Evolutionary conservation across 129 eudicot genomes (phyloP), one percentile per base, ranked within the genome.

Genomic region (Flaveria brownii): DNA sequence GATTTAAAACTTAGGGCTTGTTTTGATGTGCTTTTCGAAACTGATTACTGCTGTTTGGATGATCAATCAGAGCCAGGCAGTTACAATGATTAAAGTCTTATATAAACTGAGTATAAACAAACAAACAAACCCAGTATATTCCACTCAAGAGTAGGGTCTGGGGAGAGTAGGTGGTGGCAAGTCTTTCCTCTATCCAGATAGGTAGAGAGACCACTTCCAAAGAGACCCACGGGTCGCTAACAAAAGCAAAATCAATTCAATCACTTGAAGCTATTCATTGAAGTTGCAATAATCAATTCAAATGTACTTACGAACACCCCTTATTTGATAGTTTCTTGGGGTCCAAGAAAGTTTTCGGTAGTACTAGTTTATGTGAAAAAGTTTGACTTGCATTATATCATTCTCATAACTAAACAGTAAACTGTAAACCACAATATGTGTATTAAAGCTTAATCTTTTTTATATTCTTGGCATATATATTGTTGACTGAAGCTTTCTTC

Each of bases 1-100:
- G 18, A 50, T 33, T 2, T 23, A 16, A 78, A 79, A 79, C 72
- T 51, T 57, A 66, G 80, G 73, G 51, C 0, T 6, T 65, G 73
- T 51, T 65, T 65, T 0, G 15, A 43, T 64, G 39, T 75, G 52
- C 41, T 64, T 5, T 76, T 51, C 20, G 41, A 33, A 28, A 20
- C 60, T 65, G 52, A 49, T 64, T 76, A 13, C 33, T 50, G 41
- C 43, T 23, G 52, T 39, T 70, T 16, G 45, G 54, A 49, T 70
- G 23, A 69, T 69, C 14, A 13, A 47, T 64, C 47, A 64, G 46
- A 28, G 8, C 39, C 15, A n/a, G 26, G 20, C 33, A 26, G 7
- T 62, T 6, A 28, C 9, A 46, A n/a, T 16, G 64, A 57, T 57
- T 20, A 22, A 57, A 57, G 33, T 1, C 39, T 72, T 18, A 11